A percentile compares a stretch with the other conserved stretches of the same genome.
Evolutionary conservation across 805 yeast species (phyloP).

Genomic region (Candida xiaguanensis): DNA sequence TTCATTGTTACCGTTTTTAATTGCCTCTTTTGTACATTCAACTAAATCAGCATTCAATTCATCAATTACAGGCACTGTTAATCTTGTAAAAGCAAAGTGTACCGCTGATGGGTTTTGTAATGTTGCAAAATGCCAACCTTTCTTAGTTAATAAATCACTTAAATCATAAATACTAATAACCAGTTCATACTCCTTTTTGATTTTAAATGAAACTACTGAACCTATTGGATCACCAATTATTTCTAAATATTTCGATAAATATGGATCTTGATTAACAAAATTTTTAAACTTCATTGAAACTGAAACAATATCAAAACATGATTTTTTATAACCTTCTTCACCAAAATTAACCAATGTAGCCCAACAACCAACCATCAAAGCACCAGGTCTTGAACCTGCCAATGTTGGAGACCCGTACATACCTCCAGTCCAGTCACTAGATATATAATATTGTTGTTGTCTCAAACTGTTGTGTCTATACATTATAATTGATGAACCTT

Average conservation of each 20-base stretch:
- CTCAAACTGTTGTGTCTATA: slow-evolving; percentile 69
- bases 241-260: slow-evolving; percentile 50
- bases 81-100: slow-evolving; percentile 82
- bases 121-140: slow-evolving; percentile 88
- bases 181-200: slow-evolving; percentile 25
- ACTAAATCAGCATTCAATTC: slow-evolving; percentile 54
- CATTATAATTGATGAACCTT: slow-evolving; percentile 92
- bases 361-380: slow-evolving; percentile 97
- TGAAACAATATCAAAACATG: slow-evolving; percentile 62
- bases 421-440: slow-evolving; percentile 90
- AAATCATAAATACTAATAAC: slow-evolving; percentile 69
- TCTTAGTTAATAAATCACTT: slow-evolving; percentile 61
- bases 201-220: slow-evolving; percentile 78
- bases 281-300: slow-evolving; percentile 58
- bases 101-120: slow-evolving; percentile 88
- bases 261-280: slow-evolving; percentile 41
- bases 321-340: slow-evolving; percentile 69
- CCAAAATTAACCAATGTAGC: slow-evolving; percentile 85
- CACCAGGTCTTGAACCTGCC: slow-evolving; percentile 97
- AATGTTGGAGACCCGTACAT: slow-evolving; percentile 93
- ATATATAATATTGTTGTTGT: slow-evolving; percentile 77
- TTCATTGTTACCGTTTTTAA: slow-evolving; percentile 18
- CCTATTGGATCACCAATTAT: slow-evolving; percentile 83
- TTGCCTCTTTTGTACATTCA: slow-evolving; percentile 35
- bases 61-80: slow-evolving; percentile 60